A percentile compares a stretch with the other conserved stretches of the same genome.
phyloP scores from a whole-genome alignment of 2,329 filamentous ascomycete genomes.

The Sporothrix pseudoabietina region DNA sequence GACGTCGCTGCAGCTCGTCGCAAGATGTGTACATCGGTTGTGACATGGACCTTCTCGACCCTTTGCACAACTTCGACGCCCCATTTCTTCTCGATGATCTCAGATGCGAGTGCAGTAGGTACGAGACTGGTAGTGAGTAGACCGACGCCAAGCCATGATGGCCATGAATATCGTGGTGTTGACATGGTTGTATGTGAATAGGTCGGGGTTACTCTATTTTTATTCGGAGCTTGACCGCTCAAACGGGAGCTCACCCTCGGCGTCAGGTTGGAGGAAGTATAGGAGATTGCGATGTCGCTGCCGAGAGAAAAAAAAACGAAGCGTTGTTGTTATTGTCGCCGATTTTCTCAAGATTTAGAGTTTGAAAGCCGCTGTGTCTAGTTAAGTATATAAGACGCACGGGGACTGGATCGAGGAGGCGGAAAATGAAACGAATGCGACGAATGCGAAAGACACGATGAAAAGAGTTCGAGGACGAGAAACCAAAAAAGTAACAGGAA shows the following conservation, averaged over 20 bases:
- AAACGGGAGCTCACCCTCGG: slow-evolving; percentile 1
- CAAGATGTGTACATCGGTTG: slow-evolving; percentile 28
- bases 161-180: not conserved
- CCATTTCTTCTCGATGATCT: slow-evolving; percentile 17
- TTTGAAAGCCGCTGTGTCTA: not conserved
- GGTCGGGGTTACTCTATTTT: not conserved
- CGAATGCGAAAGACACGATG: slow-evolving; percentile 4
- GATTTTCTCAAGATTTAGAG: not conserved
- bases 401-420: not conserved
- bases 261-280: not conserved
- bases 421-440: slow-evolving; percentile 9
- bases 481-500: not conserved
- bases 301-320: not conserved
- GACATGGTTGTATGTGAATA: not conserved
- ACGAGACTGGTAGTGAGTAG: not conserved
- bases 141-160: slow-evolving; percentile 10
- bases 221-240: not conserved
- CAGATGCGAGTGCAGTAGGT: not conserved
- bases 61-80: slow-evolving; percentile 23
- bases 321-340: not conserved
- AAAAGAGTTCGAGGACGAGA: not conserved
- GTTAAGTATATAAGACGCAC: not conserved
- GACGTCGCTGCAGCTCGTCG: slow-evolving; percentile 20
- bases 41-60: slow-evolving; percentile 36
- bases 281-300: not conserved